Conservation (phyloP, 164 flowering plant species). For the Umbellularia californica region DNA sequence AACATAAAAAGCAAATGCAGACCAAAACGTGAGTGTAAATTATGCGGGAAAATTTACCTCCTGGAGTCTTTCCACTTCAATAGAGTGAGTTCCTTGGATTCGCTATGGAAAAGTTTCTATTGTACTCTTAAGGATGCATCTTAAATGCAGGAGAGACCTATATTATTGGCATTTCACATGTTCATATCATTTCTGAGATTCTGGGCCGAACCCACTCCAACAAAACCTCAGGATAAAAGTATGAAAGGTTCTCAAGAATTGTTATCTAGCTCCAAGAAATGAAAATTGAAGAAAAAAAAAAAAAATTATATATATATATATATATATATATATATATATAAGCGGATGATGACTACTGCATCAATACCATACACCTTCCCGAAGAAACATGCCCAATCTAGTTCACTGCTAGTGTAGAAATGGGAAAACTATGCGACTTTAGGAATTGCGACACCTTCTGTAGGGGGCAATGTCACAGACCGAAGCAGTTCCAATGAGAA, state of each 20-base stretch:
- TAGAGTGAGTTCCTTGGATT: too few relatives aligned
- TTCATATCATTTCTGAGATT: not conserved
- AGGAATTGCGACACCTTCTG: slow-evolving; percentile 51
- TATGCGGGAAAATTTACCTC: too few relatives aligned
- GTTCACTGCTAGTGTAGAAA: not conserved
- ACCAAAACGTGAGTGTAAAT: too few relatives aligned
- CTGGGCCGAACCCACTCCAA: not conserved
- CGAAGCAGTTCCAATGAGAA: slow-evolving; percentile 91
- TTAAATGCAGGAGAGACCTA: too few relatives aligned
- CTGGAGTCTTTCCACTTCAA: too few relatives aligned
- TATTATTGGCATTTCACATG: too few relatives aligned
- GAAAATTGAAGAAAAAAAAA: too few relatives aligned
- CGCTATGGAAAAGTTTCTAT: too few relatives aligned
- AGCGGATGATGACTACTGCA: not conserved
- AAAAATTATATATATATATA: too few relatives aligned
- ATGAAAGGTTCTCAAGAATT: not conserved
- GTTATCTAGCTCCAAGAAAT: not conserved
- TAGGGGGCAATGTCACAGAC: slow-evolving; percentile 71
- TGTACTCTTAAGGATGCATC: too few relatives aligned
- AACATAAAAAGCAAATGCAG: too few relatives aligned
- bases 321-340: too few relatives aligned
- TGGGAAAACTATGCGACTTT: slow-evolving; percentile 37
- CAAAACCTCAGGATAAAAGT: not conserved
- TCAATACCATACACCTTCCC: not conserved
- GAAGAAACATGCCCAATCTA: not conserved